Evolutionary conservation across 1,139 yeast genomes (phyloP), one percentile per base, ranked within the genome.

Genomic region (Ogataea hybrid): DNA sequence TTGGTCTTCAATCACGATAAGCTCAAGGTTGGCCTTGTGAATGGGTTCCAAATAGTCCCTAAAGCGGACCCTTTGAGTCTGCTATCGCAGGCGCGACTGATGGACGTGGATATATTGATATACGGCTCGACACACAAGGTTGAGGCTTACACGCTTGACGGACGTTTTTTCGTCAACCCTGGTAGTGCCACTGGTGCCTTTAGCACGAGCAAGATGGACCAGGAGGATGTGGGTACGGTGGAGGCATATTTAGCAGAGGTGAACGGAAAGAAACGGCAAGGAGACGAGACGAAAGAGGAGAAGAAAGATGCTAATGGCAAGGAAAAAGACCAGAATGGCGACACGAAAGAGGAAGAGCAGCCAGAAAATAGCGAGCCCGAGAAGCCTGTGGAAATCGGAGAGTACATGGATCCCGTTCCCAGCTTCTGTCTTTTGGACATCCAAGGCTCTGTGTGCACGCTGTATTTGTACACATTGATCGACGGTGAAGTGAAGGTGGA

Each of bases 111-210:
- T 63, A 76, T 92, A 8, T 70, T 92, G 54, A 71, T 92, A n/a
- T 88, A 95, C 87, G 97, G 97, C n/a, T 96, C 96, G 0, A 83
- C 96, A 2, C 96, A 88, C 61, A 79, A 81, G 50, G 95, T 88
- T 6, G 97, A 92, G 59, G 96, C 97, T 0, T 92, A 88, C 58
- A 87, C 94, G 9, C 69, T 90, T 47, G 97, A 89, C 52, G 95
- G 95, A 22, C 88, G 87, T 65, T 88, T 90, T 63, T 92, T 92
- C 58, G 75, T 92, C 20, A 90, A 88, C 61, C 98, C 98, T 0
- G 98, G 98, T 0, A 84, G 95, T 59, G 95, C 95, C 33, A 89
- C 97, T 0, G 98, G 98, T 11, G 96, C 97, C 0, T 79, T 75
- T 53, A 75, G 75, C 37, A 73, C 81, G 39, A 79, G 76, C 47